Evolutionary conservation across 352 stramenopile genomes (phyloP).

Genomic region (Pythium brachiatum): DNA sequence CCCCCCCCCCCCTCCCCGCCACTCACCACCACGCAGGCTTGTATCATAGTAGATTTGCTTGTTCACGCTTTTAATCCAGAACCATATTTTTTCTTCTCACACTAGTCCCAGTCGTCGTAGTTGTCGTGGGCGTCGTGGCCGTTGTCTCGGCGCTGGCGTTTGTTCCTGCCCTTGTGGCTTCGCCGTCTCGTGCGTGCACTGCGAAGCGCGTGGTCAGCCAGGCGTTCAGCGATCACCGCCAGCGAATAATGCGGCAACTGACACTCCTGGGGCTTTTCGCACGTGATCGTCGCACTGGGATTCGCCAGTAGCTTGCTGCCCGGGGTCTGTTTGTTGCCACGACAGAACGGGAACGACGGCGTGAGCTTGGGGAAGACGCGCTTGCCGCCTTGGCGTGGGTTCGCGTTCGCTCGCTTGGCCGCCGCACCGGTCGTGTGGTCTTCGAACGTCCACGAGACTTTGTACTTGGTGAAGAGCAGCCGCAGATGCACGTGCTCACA

Average conservation of each 20-base stretch:
- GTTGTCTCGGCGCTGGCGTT: not conserved
- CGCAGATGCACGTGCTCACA: constrained; percentile 49
- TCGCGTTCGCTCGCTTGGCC: constrained; percentile 8
- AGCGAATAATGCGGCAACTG: constrained; percentile 44
- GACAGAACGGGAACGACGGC: constrained; percentile 44
- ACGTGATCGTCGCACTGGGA: constrained; percentile 28
- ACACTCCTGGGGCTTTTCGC: constrained; percentile 35
- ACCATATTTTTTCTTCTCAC: not conserved
- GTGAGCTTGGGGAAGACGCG: constrained; percentile 18
- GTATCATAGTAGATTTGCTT: constrained; percentile 26
- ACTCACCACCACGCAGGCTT: constrained; percentile 5
- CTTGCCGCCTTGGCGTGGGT: not conserved
- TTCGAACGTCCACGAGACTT: constrained; percentile 25
- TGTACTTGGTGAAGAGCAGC: constrained; percentile 14
- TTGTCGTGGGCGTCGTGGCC: not conserved
- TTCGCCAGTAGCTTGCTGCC: constrained; percentile 17
- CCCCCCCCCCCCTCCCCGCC: not conserved
- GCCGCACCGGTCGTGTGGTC: constrained; percentile 20
- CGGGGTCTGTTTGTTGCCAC: constrained; percentile 16
- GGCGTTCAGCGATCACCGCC: constrained; percentile 47
- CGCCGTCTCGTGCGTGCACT: constrained; percentile 7
- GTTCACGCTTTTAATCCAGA: constrained; percentile 1
- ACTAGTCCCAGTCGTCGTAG: constrained; percentile 6
- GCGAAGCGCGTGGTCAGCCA: constrained; percentile 43
- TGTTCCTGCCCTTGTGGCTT: constrained; percentile 20